Evolutionary conservation across 306 rosid species (phyloP).

Genomic region (Lathyrus tuberosus): DNA sequence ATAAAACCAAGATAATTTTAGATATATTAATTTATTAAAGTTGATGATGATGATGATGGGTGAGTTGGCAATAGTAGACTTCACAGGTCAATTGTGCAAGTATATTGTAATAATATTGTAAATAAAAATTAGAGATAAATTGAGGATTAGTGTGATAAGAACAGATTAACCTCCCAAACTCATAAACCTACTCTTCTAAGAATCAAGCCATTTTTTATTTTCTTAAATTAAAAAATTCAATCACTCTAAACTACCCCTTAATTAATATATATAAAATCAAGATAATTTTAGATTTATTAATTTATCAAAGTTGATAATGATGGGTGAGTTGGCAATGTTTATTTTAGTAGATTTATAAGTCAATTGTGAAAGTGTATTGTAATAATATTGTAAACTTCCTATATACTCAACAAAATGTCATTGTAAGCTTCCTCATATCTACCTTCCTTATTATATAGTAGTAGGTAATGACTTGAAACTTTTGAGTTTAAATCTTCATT

Average conservation of each 20-base stretch:
- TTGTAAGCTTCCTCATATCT: background rate
- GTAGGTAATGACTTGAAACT: slow-evolving; percentile 27
- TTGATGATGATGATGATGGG: background rate
- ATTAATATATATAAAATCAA: too few relatives aligned
- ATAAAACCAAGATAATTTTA: too few relatives aligned
- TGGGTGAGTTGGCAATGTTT: slow-evolving; percentile 4
- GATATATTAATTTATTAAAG: background rate
- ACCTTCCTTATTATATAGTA: slow-evolving; percentile 3
- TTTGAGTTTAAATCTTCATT: background rate
- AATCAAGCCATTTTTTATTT: too few relatives aligned
- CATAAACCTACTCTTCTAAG: too few relatives aligned
- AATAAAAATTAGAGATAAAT: too few relatives aligned
- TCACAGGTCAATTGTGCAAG: background rate
- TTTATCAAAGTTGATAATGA: slow-evolving; percentile 7
- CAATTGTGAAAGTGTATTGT: background rate
- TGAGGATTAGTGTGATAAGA: too few relatives aligned
- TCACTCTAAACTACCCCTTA: too few relatives aligned
- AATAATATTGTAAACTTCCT: too few relatives aligned
- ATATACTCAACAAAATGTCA: background rate
- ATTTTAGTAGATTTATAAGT: slow-evolving; percentile 26
- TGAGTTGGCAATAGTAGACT: slow-evolving; percentile 21
- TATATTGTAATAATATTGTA: too few relatives aligned
- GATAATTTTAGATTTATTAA: too few relatives aligned
- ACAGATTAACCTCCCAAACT: too few relatives aligned
- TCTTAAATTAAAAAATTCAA: too few relatives aligned